A percentile compares a stretch with the other conserved stretches of the same genome.
These are phyloP conservation scores for Leccinum arenicola DNA, from an alignment of 768 basidiomycete genomes.

Conservation along the genomic window DNA sequence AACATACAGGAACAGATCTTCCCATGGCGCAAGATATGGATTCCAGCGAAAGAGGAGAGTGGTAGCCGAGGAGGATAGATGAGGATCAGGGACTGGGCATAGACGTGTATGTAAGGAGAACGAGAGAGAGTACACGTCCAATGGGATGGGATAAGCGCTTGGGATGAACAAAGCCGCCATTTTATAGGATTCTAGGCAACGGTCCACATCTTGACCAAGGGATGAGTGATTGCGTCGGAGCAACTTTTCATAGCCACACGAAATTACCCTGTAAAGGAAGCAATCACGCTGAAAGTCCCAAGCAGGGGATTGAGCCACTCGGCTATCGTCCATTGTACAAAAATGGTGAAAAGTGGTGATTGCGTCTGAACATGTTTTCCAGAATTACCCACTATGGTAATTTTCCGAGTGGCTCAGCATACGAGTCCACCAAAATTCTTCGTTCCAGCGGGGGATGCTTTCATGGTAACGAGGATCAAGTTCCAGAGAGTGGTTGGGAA, in stretches of 20 bases:
- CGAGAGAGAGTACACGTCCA: background rate
- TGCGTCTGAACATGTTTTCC: constrained; percentile 18
- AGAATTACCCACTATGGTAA: constrained; percentile 13
- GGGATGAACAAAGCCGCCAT: constrained; percentile 2
- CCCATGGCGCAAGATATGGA: background rate
- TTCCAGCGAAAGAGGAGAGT: background rate
- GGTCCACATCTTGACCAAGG: constrained; percentile 14
- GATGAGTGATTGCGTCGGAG: constrained; percentile 27
- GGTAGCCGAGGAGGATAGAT: background rate
- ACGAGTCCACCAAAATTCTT: background rate
- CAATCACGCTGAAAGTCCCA: constrained; percentile 20
- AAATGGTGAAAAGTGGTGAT: constrained; percentile 19
- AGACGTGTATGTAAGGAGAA: background rate
- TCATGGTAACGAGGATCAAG: background rate
- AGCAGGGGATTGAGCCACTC: constrained; percentile 25
- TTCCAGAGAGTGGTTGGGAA: background rate
- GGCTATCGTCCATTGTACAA: constrained; percentile 11
- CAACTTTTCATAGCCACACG: constrained; percentile 14
- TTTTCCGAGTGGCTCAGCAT: constrained; percentile 11
- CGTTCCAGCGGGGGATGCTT: background rate
- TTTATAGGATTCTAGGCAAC: constrained; percentile 18
- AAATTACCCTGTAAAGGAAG: constrained; percentile 18
- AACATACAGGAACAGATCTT: background rate
- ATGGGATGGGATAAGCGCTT: background rate
- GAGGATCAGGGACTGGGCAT: background rate